phyloP scores from a whole-genome alignment of 345 rosid species.

The Eucalyptus brandiana region DNA sequence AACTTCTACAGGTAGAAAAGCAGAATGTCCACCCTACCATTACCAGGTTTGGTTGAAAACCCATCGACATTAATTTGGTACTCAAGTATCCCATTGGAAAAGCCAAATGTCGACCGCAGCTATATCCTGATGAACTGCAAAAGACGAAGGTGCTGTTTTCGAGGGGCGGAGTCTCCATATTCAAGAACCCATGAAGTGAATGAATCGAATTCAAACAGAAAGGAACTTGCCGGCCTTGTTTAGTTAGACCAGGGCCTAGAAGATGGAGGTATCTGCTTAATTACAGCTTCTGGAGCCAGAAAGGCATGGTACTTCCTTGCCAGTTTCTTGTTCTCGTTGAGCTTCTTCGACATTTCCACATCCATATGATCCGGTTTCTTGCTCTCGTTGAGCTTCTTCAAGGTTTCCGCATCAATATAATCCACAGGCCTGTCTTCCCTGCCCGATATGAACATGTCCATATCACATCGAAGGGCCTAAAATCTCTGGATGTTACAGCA shows the following conservation, averaged over 20 bases:
- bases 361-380: conserved; percentile 28
- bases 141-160: neutral
- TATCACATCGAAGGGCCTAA: neutral
- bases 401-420: conserved; percentile 27
- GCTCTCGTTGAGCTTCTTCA: conserved; percentile 27
- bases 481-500: neutral
- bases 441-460: conserved; percentile 1
- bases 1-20: neutral
- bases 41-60: neutral
- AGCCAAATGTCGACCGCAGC: neutral
- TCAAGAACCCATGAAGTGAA: neutral
- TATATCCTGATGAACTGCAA: neutral
- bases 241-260: conserved; percentile 27
- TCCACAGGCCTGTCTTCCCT: conserved; percentile 3
- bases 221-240: conserved; percentile 34
- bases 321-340: conserved; percentile 29
- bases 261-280: conserved; percentile 33
- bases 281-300: conserved; percentile 26
- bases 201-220: neutral
- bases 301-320: conserved; percentile 26
- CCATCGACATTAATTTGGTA: neutral
- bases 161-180: neutral
- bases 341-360: conserved; percentile 23
- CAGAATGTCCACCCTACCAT: neutral
- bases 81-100: neutral